Conservation (phyloP, 192 early-diverging fungal genomes). For the Backusella sp. region DNA sequence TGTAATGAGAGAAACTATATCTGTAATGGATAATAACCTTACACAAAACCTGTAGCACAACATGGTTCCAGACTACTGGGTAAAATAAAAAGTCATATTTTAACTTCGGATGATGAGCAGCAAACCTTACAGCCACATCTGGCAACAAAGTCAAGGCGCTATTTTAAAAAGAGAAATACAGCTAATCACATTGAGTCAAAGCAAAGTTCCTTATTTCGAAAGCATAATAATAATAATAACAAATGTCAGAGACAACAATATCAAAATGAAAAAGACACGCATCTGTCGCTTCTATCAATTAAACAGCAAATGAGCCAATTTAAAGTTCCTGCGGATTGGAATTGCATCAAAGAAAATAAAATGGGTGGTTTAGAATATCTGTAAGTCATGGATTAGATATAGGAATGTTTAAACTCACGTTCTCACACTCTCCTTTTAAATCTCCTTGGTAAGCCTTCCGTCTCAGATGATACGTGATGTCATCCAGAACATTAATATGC, state of each 20-base stretch:
- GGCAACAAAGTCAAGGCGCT: neutral
- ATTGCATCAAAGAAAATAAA: neutral
- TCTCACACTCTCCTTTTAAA: neutral
- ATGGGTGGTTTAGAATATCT: neutral
- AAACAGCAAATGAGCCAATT: neutral
- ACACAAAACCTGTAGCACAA: neutral
- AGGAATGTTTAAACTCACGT: constrained; percentile 9
- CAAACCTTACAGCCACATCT: neutral
- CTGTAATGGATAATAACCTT: neutral
- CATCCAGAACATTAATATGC: neutral
- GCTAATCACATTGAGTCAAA: neutral
- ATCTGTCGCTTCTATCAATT: neutral
- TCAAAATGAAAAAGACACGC: neutral
- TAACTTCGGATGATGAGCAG: neutral
- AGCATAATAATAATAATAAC: neutral
- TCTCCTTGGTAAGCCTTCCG: constrained; percentile 4
- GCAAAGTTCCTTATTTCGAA: neutral
- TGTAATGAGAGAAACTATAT: neutral
- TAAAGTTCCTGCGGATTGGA: neutral
- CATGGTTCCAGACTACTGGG: neutral
- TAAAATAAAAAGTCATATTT: constrained; percentile 6
- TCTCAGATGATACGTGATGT: constrained; percentile 2
- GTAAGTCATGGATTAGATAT: neutral
- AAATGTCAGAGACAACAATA: neutral
- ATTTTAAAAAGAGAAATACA: constrained; percentile 1